These are phyloP conservation scores for Boletus pseudo-olivaceus DNA, from an alignment of 768 basidiomycete species.

Conservation along the genomic window DNA sequence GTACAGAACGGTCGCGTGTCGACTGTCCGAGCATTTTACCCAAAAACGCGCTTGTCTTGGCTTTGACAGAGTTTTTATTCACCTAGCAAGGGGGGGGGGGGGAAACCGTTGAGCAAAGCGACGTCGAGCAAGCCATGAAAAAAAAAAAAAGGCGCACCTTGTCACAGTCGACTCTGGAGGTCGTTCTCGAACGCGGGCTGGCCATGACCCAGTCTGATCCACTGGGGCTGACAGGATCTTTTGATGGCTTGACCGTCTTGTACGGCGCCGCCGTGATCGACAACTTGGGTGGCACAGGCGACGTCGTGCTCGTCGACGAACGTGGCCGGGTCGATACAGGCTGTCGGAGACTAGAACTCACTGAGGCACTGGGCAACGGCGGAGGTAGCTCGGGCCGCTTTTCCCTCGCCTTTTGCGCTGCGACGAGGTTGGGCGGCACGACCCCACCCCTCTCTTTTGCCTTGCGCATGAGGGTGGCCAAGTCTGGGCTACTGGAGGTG, in stretches of 20 bases:
- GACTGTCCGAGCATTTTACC: slow-evolving; percentile 75
- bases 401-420: slow-evolving; percentile 29
- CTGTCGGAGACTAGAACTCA: slow-evolving; percentile 25
- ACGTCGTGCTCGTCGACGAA: slow-evolving; percentile 40
- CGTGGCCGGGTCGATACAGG: slow-evolving; percentile 33
- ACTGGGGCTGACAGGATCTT: slow-evolving; percentile 32
- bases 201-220: slow-evolving; percentile 48
- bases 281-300: slow-evolving; percentile 30
- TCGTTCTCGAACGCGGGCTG: slow-evolving; percentile 42
- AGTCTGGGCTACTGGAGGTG: slow-evolving; percentile 88
- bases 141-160: slow-evolving; percentile 40
- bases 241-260: slow-evolving; percentile 23
- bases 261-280: slow-evolving; percentile 33
- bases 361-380: slow-evolving; percentile 37
- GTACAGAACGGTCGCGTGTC: slow-evolving; percentile 67
- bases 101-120: background rate
- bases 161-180: slow-evolving; percentile 38
- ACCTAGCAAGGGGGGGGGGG: slow-evolving; percentile 18
- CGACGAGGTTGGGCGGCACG: slow-evolving; percentile 32
- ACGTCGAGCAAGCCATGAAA: background rate
- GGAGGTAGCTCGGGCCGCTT: slow-evolving; percentile 40
- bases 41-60: slow-evolving; percentile 77
- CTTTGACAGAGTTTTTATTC: slow-evolving; percentile 61
- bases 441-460: slow-evolving; percentile 66
- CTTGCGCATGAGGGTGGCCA: slow-evolving; percentile 82